Evolutionary conservation across 169 alveolate genomes (phyloP).

Genomic region (Cryptosporidium meleagridis): DNA sequence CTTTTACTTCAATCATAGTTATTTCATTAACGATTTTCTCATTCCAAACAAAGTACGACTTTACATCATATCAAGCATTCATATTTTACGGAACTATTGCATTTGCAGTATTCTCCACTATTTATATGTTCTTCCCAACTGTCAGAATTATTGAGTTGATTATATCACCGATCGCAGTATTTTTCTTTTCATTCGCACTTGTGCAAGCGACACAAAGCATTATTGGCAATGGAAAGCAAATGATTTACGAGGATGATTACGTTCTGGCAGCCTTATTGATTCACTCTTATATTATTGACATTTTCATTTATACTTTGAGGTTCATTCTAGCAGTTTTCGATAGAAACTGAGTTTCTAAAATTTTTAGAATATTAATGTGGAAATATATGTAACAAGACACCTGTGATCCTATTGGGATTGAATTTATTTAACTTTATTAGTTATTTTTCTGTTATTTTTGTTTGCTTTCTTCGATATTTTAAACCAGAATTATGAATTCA

Average conservation of each 20-base stretch:
- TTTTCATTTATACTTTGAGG: slow-evolving; percentile 22
- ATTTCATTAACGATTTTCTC: slow-evolving; percentile 31
- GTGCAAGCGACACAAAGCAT: slow-evolving; percentile 39
- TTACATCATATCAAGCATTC: slow-evolving; percentile 25
- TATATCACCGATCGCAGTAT: slow-evolving; percentile 12
- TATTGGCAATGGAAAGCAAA: slow-evolving; percentile 13
- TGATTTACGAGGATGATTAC: slow-evolving; percentile 60
- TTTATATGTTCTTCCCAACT: slow-evolving; percentile 45
- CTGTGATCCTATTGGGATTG: too few species aligned
- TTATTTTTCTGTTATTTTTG: too few species aligned
- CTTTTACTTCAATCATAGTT: slow-evolving; percentile 22
- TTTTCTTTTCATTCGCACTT: slow-evolving; percentile 41
- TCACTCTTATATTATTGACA: slow-evolving; percentile 14
- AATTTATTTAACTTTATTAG: neutral
- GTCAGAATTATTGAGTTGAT: slow-evolving; percentile 14
- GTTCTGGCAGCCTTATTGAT: slow-evolving; percentile 45
- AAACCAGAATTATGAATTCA: too few species aligned
- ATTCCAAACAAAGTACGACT: slow-evolving; percentile 67
- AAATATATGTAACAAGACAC: neutral
- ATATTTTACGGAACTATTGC: slow-evolving; percentile 19
- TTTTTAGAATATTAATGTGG: neutral
- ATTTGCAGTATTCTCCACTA: slow-evolving; percentile 5
- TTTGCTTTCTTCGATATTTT: neutral
- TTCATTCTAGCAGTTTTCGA: slow-evolving; percentile 8
- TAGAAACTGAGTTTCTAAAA: neutral